phyloP scores from a whole-genome alignment of 495 filamentous ascomycete species.

The Penicillium tannophilum region DNA sequence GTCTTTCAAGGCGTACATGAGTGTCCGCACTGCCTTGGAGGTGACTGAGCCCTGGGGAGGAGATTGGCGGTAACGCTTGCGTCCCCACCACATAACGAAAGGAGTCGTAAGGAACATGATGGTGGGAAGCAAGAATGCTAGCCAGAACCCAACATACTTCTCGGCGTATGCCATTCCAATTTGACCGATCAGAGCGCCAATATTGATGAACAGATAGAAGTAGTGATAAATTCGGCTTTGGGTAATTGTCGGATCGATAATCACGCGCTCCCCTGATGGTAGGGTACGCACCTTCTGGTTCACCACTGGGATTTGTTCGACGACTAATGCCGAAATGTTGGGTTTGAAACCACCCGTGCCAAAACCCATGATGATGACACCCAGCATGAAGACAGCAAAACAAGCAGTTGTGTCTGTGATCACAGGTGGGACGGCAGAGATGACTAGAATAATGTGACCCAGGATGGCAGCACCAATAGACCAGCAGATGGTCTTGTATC shows the following conservation, averaged over 20 bases:
- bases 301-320: constrained; percentile 52
- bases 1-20: constrained; percentile 60
- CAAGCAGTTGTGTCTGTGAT: constrained; percentile 27
- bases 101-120: constrained; percentile 61
- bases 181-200: constrained; percentile 42
- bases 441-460: constrained; percentile 64
- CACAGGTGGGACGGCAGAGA: constrained; percentile 57
- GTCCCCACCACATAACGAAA: constrained; percentile 59
- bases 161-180: constrained; percentile 40
- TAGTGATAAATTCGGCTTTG: constrained; percentile 43
- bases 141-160: constrained; percentile 76
- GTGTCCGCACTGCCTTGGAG: constrained; percentile 57
- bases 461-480: constrained; percentile 59
- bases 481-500: constrained; percentile 60
- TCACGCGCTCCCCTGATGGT: constrained; percentile 61
- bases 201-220: constrained; percentile 60
- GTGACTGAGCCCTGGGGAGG: constrained; percentile 68
- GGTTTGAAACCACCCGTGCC: constrained; percentile 64
- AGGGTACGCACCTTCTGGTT: constrained; percentile 47
- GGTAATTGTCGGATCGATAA: constrained; percentile 69
- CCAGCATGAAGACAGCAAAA: constrained; percentile 62
- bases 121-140: constrained; percentile 72
- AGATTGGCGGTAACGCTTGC: constrained; percentile 57
- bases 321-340: constrained; percentile 62
- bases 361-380: constrained; percentile 58